A percentile compares a stretch with the other conserved stretches of the same genome.
Conservation (phyloP, 139 green algal genomes). For the Axilococcus clingmanii region DNA sequence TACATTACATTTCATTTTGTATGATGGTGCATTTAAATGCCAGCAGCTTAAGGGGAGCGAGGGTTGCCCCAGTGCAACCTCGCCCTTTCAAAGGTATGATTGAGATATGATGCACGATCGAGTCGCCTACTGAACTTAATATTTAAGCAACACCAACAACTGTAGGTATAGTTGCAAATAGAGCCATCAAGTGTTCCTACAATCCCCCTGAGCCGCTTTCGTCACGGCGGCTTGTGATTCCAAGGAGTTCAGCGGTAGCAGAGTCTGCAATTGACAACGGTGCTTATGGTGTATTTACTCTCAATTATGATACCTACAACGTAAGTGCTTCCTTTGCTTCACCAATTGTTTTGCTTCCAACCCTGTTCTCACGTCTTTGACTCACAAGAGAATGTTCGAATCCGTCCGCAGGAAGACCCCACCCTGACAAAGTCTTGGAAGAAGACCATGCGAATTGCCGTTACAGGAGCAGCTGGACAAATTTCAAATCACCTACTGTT, state of each 20-base stretch:
- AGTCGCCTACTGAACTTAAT: no score
- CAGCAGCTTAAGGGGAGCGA: no score
- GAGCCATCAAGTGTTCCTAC: neutral
- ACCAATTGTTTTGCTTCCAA: neutral
- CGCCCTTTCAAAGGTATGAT: no score
- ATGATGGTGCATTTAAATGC: no score
- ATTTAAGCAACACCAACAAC: no score
- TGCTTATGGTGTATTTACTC: conserved; percentile 20
- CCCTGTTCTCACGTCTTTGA: neutral
- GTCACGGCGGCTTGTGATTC: neutral
- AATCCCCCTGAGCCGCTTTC: neutral
- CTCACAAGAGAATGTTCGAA: no score
- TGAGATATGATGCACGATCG: no score
- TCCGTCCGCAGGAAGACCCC: conserved; percentile 34
- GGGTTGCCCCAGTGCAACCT: no score
- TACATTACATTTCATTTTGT: no score
- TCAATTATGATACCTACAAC: conserved; percentile 20
- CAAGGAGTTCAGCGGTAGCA: neutral
- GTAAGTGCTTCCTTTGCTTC: conserved; percentile 1
- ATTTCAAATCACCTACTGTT: conserved; percentile 92
- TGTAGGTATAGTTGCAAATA: no score
- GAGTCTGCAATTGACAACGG: neutral
- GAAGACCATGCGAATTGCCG: conserved; percentile 48
- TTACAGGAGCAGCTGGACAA: conserved; percentile 52
- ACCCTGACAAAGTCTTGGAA: conserved; percentile 56